Evolutionary conservation across 2,329 filamentous ascomycete species (phyloP).

Genomic region (Trichoderma sp.): DNA sequence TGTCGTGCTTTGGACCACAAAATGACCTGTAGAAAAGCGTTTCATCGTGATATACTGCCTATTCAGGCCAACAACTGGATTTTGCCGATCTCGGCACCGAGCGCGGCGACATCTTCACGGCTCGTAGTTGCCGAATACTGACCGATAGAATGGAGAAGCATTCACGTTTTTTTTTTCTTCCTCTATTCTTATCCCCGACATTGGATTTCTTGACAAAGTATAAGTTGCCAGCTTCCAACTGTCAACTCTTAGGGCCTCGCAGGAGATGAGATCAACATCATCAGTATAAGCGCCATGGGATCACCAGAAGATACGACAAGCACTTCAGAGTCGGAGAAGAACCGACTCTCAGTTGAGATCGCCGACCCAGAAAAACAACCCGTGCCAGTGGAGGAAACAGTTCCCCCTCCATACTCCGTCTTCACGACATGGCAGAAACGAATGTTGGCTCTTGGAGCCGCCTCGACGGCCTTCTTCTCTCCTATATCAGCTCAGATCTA

Average conservation of each 20-base stretch:
- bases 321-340: conserved; percentile 2
- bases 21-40: background rate
- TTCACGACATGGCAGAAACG: conserved; percentile 42
- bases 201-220: background rate
- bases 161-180: background rate
- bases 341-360: background rate
- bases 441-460: conserved; percentile 39
- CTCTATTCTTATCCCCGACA: background rate
- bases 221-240: background rate
- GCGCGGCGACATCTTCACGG: conserved; percentile 18
- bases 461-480: conserved; percentile 43
- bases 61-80: background rate
- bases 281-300: background rate
- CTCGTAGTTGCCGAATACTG: conserved; percentile 3
- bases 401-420: conserved; percentile 34
- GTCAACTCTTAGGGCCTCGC: background rate
- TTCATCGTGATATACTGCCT: background rate
- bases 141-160: background rate
- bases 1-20: background rate
- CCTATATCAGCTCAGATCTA: conserved; percentile 51
- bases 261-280: background rate
- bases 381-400: background rate
- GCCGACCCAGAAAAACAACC: conserved; percentile 23
- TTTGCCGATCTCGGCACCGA: conserved; percentile 29
- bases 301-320: background rate